Base-by-base conservation (phyloP, 768 basidiomycete species). In the Suillus subalutaceus region DNA sequence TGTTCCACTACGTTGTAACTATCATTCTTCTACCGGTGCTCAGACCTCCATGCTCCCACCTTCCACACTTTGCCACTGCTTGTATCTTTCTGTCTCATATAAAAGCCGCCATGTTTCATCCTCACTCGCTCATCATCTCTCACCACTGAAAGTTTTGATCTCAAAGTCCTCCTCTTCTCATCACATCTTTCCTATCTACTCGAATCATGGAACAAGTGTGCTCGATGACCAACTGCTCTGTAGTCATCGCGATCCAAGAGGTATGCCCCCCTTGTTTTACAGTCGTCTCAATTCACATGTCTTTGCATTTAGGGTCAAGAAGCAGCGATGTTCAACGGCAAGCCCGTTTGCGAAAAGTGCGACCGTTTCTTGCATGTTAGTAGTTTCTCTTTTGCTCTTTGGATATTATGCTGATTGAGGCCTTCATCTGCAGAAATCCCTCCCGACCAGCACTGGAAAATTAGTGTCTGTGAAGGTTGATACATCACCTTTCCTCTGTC, bases 151-250 rank as follows among this genome's bases (percentile, higher is more conserved):
- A 30, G 32, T 32, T 32, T 32, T 5, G 3, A 32, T 32, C 16
- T 30, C 30, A 18, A 30, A 30, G 8, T 30, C 15, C 7, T 32
- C 9, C 20, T 53, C 26, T 26, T 26, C 48, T 50, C 13, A 26
- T 15, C 3, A 23, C 6, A 26, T 30, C 15, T 52, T 26, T 52
- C 50, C 4, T 18, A 7, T 53, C 23, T 7, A 50, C 50, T 50
- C 13, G 13, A 50, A 50, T 50, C 50, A 50, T 50, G 50, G 50
- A 23, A 50, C 50, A 50, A 50, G 50, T 50, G 23, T 50, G 50
- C 23, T 50, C 50, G 15, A 23, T 15, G 5, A 6, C 5, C 12
- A 23, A 13, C 23, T 50, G 50, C 50, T 30, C 30, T 30, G 26
- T 16, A 53, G 30, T 30, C 8, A 18, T 53, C 16, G 1, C 7